Conservation (phyloP, 73 alveolate genomes). For the Chromera velia region DNA sequence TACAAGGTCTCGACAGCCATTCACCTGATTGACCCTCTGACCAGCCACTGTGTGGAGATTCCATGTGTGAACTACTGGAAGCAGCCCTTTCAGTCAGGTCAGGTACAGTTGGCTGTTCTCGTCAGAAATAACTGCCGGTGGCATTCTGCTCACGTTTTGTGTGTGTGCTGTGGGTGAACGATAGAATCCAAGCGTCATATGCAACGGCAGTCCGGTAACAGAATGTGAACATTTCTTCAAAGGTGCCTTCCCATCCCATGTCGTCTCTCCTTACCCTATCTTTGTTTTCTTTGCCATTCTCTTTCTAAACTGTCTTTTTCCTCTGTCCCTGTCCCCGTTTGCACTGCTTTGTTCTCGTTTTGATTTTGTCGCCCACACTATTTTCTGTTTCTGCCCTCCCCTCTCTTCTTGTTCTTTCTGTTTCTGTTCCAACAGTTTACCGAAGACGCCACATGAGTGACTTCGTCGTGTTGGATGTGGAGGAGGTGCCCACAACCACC, state of each 20-base stretch:
- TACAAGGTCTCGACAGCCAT: conserved; percentile 76
- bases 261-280: too few species aligned
- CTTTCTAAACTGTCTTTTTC: too few species aligned
- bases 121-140: conserved; percentile 45
- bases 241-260: conserved; percentile 66
- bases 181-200: conserved; percentile 57
- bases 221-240: conserved; percentile 54
- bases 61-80: conserved; percentile 81
- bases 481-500: conserved; percentile 46
- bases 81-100: conserved; percentile 62
- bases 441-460: conserved; percentile 65
- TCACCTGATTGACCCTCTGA: conserved; percentile 78
- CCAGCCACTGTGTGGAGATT: conserved; percentile 76
- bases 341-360: too few species aligned
- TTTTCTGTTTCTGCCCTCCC: too few species aligned
- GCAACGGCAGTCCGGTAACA: conserved; percentile 55
- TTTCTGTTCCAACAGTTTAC: too few species aligned
- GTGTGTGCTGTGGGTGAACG: conserved; percentile 56
- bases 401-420: too few species aligned
- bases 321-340: too few species aligned
- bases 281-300: too few species aligned
- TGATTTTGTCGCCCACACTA: too few species aligned
- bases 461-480: conserved; percentile 54
- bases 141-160: conserved; percentile 53
- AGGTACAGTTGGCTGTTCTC: too few species aligned